Evolutionary conservation across 768 basidiomycete genomes (phyloP).

Genomic region (Termitomyces sp.): DNA sequence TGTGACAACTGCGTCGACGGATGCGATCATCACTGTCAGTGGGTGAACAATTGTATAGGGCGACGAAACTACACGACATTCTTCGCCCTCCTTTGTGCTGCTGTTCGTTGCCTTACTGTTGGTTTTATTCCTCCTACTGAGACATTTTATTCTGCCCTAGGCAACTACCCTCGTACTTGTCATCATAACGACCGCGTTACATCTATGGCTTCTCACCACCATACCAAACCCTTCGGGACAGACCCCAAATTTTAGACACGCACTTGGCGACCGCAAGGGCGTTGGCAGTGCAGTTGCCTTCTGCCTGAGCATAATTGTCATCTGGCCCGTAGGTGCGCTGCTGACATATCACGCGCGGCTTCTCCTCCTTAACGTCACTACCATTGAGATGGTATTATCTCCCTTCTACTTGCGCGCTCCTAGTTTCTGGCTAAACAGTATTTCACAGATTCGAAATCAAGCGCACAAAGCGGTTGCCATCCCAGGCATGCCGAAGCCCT

Average conservation of each 20-base stretch:
- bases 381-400: conserved; percentile 85
- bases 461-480: conserved; percentile 68
- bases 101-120: conserved; percentile 48
- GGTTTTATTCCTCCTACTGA: conserved; percentile 3
- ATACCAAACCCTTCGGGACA: conserved; percentile 31
- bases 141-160: conserved; percentile 34
- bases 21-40: conserved; percentile 90
- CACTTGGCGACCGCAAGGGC: conserved; percentile 41
- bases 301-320: conserved; percentile 62
- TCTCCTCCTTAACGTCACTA: conserved; percentile 83
- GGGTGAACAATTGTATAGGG: conserved; percentile 96
- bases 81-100: conserved; percentile 75
- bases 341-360: conserved; percentile 86
- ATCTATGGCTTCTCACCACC: conserved; percentile 67
- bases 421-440: neutral
- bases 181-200: conserved; percentile 81
- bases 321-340: conserved; percentile 83
- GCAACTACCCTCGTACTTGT: conserved; percentile 72
- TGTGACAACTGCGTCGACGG: conserved; percentile 98
- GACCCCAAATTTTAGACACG: conserved; percentile 41
- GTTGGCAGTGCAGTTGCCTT: conserved; percentile 84
- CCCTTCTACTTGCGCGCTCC: neutral
- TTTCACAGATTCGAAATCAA: conserved; percentile 74
- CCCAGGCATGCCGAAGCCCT: conserved; percentile 55
- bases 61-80: conserved; percentile 95